Base-by-base conservation (phyloP, 1,284 basidiomycete species). In the Puccinia hordei region DNA sequence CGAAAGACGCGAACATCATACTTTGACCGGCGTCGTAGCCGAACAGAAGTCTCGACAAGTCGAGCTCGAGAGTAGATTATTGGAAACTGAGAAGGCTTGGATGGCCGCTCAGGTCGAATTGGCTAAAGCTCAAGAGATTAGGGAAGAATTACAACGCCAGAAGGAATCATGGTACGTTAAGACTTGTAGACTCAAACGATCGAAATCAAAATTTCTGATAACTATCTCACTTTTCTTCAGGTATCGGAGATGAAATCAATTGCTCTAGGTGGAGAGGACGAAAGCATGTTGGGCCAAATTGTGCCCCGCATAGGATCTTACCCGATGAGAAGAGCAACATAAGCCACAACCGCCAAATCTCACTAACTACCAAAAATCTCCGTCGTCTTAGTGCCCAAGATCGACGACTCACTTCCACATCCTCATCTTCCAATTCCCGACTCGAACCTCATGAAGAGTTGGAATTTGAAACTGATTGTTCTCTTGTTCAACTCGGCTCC, bases 1-100 rank as follows among this genome's bases (percentile, higher is more conserved):
- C 59, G 84, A 84, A 66, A 75, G 82, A 2, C 77, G 82, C 35
- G 82, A 83, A 63, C 81, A 82, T 2, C 65, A 57, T 8, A 81
- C 82, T 2, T 63, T 84, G 33, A 81, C 78, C 1, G 76, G 79
- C 1, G 80, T 82, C 38, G 82, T 82, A 4, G 57, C 72, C 8
- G 82, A 84, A 44, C 66, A 72, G 12, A 81, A 83, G 3, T 71
- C 69, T 13, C 75, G 80, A 46, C 82, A 83, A 59, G 81, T 80
- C 80, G 82, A 83, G 24, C 41, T 81, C 13, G 61, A 38, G n/a
- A 24, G n/a, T 2, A 46, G 41, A 15, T 51, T 82, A 33, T 27
- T 73, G 35, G 77, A 82, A 75, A 82, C 82, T 27, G 82, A 83
- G 73, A 72, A 75, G 24, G 82, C 82, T 24, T 80, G 80, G 68